A percentile compares a stretch with the other conserved stretches of the same genome.
phyloP scores from a whole-genome alignment of 352 stramenopile species.

The Elongisporangium anandrum region DNA sequence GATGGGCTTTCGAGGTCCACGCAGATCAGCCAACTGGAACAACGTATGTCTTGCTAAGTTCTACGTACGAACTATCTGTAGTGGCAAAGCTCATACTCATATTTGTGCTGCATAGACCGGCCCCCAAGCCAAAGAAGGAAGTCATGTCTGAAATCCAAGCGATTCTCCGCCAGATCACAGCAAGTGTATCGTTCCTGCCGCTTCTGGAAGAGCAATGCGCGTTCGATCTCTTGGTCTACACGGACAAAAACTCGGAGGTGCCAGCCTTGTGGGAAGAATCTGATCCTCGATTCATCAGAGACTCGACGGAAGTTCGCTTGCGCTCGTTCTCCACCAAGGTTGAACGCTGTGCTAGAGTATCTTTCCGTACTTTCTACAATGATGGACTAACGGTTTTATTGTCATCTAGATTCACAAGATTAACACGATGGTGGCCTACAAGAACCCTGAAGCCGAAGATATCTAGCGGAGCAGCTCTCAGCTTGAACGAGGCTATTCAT shows the following conservation, averaged over 20 bases:
- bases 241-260: constrained; percentile 94
- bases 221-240: constrained; percentile 99
- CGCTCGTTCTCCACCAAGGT: constrained; percentile 98
- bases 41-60: too few relatives aligned
- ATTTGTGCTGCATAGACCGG: constrained; percentile 11
- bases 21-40: constrained; percentile 41
- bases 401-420: constrained; percentile 95
- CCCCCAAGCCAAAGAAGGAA: constrained; percentile 85
- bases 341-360: constrained; percentile 6
- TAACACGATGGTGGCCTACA: constrained; percentile 97
- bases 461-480: constrained; percentile 30
- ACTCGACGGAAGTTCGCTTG: constrained; percentile 97
- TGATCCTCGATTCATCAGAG: constrained; percentile 97
- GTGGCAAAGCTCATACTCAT: background rate
- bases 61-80: too few relatives aligned
- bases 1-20: constrained; percentile 98
- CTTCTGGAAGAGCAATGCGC: constrained; percentile 97
- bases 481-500: constrained; percentile 9
- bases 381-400: constrained; percentile 12
- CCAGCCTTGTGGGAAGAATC: constrained; percentile 97
- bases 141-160: constrained; percentile 99
- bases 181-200: constrained; percentile 98
- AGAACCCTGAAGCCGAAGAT: constrained; percentile 80
- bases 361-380: constrained; percentile 3
- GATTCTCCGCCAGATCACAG: constrained; percentile 99